Evolutionary conservation across 176 grass and related monocot species (phyloP), one percentile per base, ranked within the genome.

Genomic region (Bothriochloa decipiens): DNA sequence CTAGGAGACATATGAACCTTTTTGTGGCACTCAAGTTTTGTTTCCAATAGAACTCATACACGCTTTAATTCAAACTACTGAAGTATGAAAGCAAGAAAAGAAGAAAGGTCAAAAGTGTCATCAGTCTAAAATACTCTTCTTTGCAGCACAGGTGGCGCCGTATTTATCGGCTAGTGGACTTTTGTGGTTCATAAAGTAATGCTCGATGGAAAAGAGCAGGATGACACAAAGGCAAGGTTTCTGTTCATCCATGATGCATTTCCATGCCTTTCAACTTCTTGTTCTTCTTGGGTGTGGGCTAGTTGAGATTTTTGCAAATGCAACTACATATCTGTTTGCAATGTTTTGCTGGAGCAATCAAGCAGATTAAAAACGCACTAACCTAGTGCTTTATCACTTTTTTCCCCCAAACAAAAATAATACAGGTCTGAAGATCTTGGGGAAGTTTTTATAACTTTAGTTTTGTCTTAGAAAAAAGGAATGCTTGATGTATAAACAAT

Each of bases 101-200:
- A 36, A 75, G 69, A 36, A 75, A 23, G 84, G 79, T 72, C 72
- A 86, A 86, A 86, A 85, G 76, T 23, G 52, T 23, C 47, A 84
- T 62, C 25, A 79, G 75, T 36, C 35, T 3, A 67, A 67, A 36
- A 58, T 41, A 32, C 7, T 75, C n/a, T 7, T 26, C 70, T 85
- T 81, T 74, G 49, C 76, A 52, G 70, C 40, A 63, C 77, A 81
- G 65, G 58, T 79, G n/a, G n/a, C n/a, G 81, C 58, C 75, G 20
- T 74, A 45, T 16, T 74, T 84, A 74, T 55, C 67, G 81, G 81
- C 58, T 57, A 79, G 58, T 84, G 72, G 64, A 63, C 43, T 74
- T 28, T 8, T 72, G 42, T 65, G 70, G n/a, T 63, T 80, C 52
- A 63, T 72, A 47, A 78, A 73, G 84, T 72, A 47, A 78, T 73